A percentile compares a stretch with the other conserved stretches of the same genome.
Evolutionary conservation across 2,329 filamentous ascomycete species (phyloP).

Genomic region (Fusarium foetens): DNA sequence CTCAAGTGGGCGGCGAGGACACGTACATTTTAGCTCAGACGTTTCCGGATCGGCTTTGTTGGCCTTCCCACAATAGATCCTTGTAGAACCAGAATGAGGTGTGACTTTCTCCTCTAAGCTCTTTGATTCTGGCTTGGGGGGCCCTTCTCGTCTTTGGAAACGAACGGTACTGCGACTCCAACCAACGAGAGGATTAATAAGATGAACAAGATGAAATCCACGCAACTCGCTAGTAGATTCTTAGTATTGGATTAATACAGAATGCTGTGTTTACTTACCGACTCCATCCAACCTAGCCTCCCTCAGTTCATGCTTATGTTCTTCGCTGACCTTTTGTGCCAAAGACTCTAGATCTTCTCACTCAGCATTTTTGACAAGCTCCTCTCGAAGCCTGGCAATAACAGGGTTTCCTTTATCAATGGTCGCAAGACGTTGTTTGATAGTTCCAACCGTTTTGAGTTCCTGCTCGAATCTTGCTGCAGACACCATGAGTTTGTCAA

Average conservation of each 20-base stretch:
- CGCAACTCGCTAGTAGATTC: neutral
- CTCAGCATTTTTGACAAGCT: neutral
- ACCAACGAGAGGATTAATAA: neutral
- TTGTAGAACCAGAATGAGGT: neutral
- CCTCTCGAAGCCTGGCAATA: neutral
- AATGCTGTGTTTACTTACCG: neutral
- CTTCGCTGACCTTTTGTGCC: neutral
- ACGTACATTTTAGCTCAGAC: neutral
- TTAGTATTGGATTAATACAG: neutral
- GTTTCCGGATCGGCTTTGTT: neutral
- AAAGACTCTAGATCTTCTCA: neutral
- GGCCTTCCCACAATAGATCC: neutral
- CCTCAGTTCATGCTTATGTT: neutral
- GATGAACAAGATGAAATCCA: accelerated
- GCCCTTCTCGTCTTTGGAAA: neutral
- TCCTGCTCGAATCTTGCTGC: neutral
- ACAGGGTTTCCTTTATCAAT: neutral
- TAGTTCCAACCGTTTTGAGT: neutral
- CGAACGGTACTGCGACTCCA: accelerated
- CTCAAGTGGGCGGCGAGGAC: neutral
- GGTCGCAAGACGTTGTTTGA: neutral
- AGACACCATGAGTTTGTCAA: neutral
- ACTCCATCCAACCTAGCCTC: neutral
- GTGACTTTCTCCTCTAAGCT: neutral
- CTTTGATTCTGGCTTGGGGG: neutral